These are phyloP conservation scores for Myochromella boudieri DNA, from an alignment of 768 basidiomycete species.

Conservation along the genomic window DNA sequence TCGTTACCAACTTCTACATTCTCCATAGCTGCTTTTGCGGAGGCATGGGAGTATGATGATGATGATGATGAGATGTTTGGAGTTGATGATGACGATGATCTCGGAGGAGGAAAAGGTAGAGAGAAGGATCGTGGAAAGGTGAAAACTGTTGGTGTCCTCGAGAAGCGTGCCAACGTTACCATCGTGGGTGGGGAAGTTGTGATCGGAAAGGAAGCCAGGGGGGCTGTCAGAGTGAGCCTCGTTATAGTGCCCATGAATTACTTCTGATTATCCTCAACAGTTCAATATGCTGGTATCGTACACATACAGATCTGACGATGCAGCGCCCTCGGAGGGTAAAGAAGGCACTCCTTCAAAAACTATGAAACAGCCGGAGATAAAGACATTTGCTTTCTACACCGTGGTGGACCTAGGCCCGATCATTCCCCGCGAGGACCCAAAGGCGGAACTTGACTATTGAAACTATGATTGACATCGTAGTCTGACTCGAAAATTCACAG, in stretches of 20 bases:
- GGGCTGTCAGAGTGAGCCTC: constrained; percentile 70
- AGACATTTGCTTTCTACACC: constrained; percentile 89
- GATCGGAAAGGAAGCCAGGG: constrained; percentile 75
- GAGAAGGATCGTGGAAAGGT: constrained; percentile 47
- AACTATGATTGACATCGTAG: not conserved
- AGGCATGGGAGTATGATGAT: constrained; percentile 98
- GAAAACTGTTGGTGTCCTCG: constrained; percentile 78
- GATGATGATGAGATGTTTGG: constrained; percentile 91
- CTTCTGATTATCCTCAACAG: constrained; percentile 35
- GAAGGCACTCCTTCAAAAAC: constrained; percentile 42
- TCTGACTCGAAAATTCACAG: not conserved
- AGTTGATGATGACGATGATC: constrained; percentile 50
- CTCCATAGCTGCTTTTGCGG: constrained; percentile 85
- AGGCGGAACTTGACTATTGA: constrained; percentile 25
- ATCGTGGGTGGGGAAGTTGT: constrained; percentile 88
- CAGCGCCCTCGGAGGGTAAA: constrained; percentile 62
- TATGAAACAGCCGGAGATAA: constrained; percentile 66
- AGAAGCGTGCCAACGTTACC: constrained; percentile 87
- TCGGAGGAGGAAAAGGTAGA: constrained; percentile 33
- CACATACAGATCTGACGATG: constrained; percentile 91
- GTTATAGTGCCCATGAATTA: not conserved
- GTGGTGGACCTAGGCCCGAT: constrained; percentile 79
- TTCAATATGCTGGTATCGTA: constrained; percentile 94
- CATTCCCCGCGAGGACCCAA: constrained; percentile 55
- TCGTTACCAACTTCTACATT: constrained; percentile 79